Percentiles rank a stretch among this genome's conserved stretches.
phyloP scores from a whole-genome alignment of 768 basidiomycete genomes.

The Tylopilus subfusipes region DNA sequence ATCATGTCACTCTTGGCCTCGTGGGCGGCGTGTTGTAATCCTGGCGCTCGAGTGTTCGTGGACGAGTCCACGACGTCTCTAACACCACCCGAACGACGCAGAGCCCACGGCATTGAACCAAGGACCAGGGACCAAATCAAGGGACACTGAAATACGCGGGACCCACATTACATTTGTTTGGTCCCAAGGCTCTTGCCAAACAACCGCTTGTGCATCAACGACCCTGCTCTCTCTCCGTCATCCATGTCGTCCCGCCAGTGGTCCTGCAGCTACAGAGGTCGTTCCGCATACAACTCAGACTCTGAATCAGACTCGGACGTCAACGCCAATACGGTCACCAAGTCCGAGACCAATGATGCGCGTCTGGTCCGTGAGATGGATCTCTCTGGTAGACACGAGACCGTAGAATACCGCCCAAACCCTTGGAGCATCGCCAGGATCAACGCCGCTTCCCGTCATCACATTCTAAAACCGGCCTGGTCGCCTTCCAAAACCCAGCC shows the following conservation, averaged over 20 bases:
- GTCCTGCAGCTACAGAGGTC: conserved; percentile 13
- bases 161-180: not conserved
- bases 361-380: conserved; percentile 50
- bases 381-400: conserved; percentile 55
- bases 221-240: not conserved
- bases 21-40: not conserved
- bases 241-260: not conserved
- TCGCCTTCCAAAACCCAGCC: conserved; percentile 13
- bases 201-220: not conserved
- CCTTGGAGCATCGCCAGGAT: conserved; percentile 81
- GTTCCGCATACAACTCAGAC: conserved; percentile 6
- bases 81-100: not conserved
- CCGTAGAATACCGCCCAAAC: conserved; percentile 65
- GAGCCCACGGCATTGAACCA: not conserved
- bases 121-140: not conserved
- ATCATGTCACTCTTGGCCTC: not conserved
- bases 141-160: not conserved
- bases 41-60: not conserved
- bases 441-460: conserved; percentile 59
- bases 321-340: not conserved
- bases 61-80: not conserved
- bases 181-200: conserved; percentile 1
- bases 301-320: conserved; percentile 13
- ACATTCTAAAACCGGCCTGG: conserved; percentile 1
- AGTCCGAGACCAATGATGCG: conserved; percentile 21